Evolutionary conservation across 495 filamentous ascomycete genomes (phyloP), one percentile per base, ranked within the genome.

Genomic region (Penicillium canescens): DNA sequence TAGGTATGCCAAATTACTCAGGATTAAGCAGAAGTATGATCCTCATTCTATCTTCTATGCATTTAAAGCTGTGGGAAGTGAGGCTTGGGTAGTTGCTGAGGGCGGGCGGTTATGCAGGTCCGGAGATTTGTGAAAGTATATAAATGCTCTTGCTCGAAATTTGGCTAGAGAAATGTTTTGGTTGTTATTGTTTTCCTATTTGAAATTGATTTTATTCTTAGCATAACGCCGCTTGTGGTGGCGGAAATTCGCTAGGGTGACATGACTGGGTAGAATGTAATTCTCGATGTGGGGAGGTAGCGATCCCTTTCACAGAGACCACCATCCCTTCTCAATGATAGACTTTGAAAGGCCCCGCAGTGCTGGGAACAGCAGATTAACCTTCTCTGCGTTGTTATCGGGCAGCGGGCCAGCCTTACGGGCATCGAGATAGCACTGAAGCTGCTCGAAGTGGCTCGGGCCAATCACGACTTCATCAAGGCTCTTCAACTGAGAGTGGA

Each of bases 401-500:
- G 38, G 21, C 18, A 59, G 36, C 1, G 51, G 51, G 1, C 51
- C 56, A 4, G 45, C 28, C 46, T 44, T 12, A 24, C 52, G 56
- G 6, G 51, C 51, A 0, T 55, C 16, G 2, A 59, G 20, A 20
- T 59, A 59, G 36, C 41, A 24, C 21, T 47, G 28, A 3, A 68
- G 38, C 42, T 70, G 67, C 26, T 50, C 20, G 2, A 56, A 21
- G 18, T 45, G 59, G 39, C 58, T 68, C 26, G 61, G 67, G 3
- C 70, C 70, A 26, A 72, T 45, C 10, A 66, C 63, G n/a, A 74
- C 51, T 5, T 46, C 55, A 44, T 74, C 69, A 2, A 43, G 52
- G 2, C 61, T 48, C 11, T 54, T 37, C 14, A 69, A 41, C 16
- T 42, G 43, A 1, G 65, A 67, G 49, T 74, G 67, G 21, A 62